phyloP scores from a whole-genome alignment of 345 rosid species.

The Citrus sp. region DNA sequence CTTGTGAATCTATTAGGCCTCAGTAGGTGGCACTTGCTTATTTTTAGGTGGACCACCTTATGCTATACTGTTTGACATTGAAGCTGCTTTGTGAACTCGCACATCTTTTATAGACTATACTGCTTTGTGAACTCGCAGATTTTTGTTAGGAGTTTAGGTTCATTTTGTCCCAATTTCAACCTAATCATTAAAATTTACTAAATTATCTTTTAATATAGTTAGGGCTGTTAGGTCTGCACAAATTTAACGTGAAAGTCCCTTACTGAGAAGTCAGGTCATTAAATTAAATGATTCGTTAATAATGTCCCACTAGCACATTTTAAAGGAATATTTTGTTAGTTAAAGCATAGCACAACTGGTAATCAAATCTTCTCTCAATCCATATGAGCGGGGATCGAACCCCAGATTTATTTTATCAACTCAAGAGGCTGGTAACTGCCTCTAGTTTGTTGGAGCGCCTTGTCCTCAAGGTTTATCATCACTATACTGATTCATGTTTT shows the following conservation, averaged over 20 bases:
- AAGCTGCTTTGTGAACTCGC: neutral
- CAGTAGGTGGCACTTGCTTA: neutral
- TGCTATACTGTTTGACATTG: neutral
- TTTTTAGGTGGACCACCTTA: neutral
- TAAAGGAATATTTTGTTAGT: neutral
- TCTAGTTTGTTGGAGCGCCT: no score
- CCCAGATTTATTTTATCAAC: no score
- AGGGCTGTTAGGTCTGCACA: neutral
- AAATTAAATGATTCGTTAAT: neutral
- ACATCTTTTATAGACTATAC: neutral
- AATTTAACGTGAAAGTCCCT: neutral
- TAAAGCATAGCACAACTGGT: neutral
- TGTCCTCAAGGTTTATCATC: neutral
- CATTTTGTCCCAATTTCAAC: neutral
- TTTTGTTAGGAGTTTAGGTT: neutral
- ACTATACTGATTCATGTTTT: neutral
- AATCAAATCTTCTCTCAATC: no score
- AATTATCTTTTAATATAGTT: neutral
- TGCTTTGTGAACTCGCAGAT: neutral
- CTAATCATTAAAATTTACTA: neutral
- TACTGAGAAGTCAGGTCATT: neutral
- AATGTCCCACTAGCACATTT: neutral
- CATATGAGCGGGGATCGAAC: no score
- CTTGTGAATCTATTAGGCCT: neutral
- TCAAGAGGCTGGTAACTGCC: no score